Evolutionary conservation across 306 rosid species (phyloP).

Genomic region (Cicer chorassanicum): DNA sequence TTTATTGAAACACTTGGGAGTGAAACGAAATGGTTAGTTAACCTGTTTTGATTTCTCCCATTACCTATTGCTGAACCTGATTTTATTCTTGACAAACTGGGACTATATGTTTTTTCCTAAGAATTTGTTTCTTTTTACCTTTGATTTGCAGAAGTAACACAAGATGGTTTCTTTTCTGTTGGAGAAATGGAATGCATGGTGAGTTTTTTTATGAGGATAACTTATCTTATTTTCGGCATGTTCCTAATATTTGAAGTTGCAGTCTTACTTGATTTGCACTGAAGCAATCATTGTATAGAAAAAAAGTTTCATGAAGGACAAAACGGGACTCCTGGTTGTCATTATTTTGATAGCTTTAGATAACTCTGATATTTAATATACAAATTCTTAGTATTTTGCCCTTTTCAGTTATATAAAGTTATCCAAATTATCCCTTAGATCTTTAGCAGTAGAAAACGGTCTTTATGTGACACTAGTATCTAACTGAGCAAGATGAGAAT

Average conservation of each 20-base stretch:
- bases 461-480: conserved; percentile 29
- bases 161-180: conserved; percentile 96
- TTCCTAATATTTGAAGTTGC: conserved; percentile 27
- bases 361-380: conserved; percentile 24
- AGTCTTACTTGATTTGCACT: conserved; percentile 32
- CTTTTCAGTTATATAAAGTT: conserved; percentile 7
- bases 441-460: neutral
- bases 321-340: conserved; percentile 1
- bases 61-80: conserved; percentile 2
- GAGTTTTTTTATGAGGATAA: conserved; percentile 50
- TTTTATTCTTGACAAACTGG: conserved; percentile 32
- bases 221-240: conserved; percentile 21
- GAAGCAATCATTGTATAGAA: conserved; percentile 14
- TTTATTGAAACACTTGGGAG: conserved; percentile 89
- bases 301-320: conserved; percentile 2
- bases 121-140: conserved; percentile 43
- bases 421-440: conserved; percentile 26
- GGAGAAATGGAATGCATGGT: conserved; percentile 99
- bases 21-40: conserved; percentile 87
- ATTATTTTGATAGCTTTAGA: conserved; percentile 20
- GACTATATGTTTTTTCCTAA: conserved; percentile 6
- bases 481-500: conserved; percentile 24
- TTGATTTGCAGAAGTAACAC: conserved; percentile 84
- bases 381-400: conserved; percentile 17
- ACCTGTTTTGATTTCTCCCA: conserved; percentile 27